These are phyloP conservation scores for Fusarium ambrosium DNA, from an alignment of 2,329 filamentous ascomycete species.

Conservation along the genomic window DNA sequence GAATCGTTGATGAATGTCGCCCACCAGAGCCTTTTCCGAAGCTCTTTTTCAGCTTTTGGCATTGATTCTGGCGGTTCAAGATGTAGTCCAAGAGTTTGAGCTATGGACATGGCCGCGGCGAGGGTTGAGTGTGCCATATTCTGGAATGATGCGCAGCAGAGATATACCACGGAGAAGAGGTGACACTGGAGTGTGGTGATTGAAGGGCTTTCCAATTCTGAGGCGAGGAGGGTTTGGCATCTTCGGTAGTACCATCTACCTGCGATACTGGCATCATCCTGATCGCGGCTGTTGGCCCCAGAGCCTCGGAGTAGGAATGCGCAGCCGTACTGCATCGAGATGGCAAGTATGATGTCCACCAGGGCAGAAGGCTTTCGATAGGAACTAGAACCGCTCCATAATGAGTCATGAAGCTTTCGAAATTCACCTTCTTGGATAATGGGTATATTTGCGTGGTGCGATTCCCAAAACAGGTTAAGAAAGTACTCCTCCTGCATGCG, in stretches of 20 bases:
- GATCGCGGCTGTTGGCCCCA: not conserved
- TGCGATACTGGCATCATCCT: constrained; percentile 48
- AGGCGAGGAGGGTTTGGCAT: constrained; percentile 54
- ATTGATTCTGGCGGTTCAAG: not conserved
- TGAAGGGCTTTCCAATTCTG: constrained; percentile 61
- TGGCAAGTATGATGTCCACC: constrained; percentile 66
- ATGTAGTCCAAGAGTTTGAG: not conserved
- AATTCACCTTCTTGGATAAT: constrained; percentile 3
- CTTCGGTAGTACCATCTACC: constrained; percentile 63
- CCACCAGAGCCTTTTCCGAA: constrained; percentile 68
- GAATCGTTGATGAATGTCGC: constrained; percentile 62
- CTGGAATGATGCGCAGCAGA: constrained; percentile 62
- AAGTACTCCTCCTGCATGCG: constrained; percentile 62
- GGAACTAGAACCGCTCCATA: constrained; percentile 48
- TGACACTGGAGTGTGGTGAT: constrained; percentile 64
- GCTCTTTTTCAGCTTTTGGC: constrained; percentile 51
- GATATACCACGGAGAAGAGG: constrained; percentile 59
- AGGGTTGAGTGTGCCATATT: constrained; percentile 61
- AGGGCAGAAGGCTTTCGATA: constrained; percentile 60
- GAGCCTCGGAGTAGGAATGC: constrained; percentile 31
- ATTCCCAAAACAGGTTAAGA: constrained; percentile 60
- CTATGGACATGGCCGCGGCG: constrained; percentile 58
- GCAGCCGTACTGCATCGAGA: constrained; percentile 64
- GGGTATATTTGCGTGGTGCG: constrained; percentile 47
- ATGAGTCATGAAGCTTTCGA: constrained; percentile 50